These are phyloP conservation scores for Chrysosporium keratinophilum DNA, from an alignment of 2,329 filamentous ascomycete species.

Conservation along the genomic window DNA sequence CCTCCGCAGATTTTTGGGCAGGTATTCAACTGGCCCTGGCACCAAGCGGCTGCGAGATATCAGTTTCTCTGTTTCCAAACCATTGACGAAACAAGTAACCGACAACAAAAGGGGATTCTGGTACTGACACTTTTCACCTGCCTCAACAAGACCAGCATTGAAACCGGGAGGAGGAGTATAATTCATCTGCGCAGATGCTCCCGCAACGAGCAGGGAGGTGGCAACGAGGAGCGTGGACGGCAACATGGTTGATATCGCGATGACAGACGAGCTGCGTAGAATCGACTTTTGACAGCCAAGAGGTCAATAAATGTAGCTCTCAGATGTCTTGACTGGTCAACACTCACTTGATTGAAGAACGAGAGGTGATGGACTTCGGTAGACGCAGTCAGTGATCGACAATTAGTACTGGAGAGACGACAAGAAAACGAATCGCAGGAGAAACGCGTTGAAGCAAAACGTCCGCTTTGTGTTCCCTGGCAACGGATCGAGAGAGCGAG, in stretches of 20 bases:
- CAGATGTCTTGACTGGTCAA: not conserved
- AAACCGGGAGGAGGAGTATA: conserved; percentile 33
- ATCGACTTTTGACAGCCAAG: too few relatives aligned
- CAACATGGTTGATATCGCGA: conserved; percentile 24
- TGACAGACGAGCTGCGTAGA: not conserved
- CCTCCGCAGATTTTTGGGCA: conserved; percentile 52
- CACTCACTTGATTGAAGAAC: too few relatives aligned
- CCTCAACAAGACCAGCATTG: conserved; percentile 33
- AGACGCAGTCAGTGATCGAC: too few relatives aligned
- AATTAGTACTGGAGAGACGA: too few relatives aligned
- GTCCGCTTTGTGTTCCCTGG: too few relatives aligned
- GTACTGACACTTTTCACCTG: conserved; percentile 25
- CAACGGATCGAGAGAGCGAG: not conserved
- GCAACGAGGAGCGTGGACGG: conserved; percentile 39
- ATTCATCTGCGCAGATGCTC: conserved; percentile 34
- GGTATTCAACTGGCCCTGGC: conserved; percentile 47
- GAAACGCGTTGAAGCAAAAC: too few relatives aligned
- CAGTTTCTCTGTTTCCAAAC: not conserved
- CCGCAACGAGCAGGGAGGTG: conserved; percentile 38
- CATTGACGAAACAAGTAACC: too few relatives aligned
- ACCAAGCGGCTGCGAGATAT: conserved; percentile 42
- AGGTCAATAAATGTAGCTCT: not conserved
- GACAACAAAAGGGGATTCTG: not conserved
- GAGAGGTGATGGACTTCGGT: too few relatives aligned
- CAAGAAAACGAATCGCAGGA: too few relatives aligned